Percentiles rank a stretch among this genome's conserved stretches.
Conservation (phyloP, 495 filamentous ascomycete species). For the Aspergillus biplanus region DNA sequence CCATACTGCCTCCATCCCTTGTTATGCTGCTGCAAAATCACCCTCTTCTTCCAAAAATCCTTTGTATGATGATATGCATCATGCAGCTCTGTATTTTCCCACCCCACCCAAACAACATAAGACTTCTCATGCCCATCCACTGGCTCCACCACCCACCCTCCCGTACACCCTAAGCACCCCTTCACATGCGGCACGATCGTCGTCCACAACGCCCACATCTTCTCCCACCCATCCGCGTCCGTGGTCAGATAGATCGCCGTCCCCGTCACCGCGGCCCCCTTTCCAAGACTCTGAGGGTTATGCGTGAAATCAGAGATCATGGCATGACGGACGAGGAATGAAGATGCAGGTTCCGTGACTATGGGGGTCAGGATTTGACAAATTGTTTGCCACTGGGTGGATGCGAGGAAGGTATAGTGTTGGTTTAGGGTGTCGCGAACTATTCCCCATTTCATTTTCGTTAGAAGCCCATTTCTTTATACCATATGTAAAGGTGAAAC, state of each 20-base stretch:
- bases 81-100: conserved; percentile 30
- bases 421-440: conserved; percentile 26
- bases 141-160: conserved; percentile 33
- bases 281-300: conserved; percentile 20
- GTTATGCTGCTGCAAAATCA: conserved; percentile 29
- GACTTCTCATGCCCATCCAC: conserved; percentile 21
- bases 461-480: neutral
- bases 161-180: conserved; percentile 30
- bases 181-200: conserved; percentile 26
- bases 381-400: conserved; percentile 20
- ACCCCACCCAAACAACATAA: conserved; percentile 32
- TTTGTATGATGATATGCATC: conserved; percentile 32
- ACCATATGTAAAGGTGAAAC: neutral
- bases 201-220: conserved; percentile 33
- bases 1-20: conserved; percentile 29
- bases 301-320: conserved; percentile 28
- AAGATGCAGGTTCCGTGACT: neutral
- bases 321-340: conserved; percentile 27
- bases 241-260: conserved; percentile 29
- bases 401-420: conserved; percentile 29
- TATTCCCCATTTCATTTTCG: neutral
- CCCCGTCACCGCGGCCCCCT: conserved; percentile 24
- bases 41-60: conserved; percentile 25
- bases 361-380: no score
- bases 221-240: conserved; percentile 24